Evolutionary conservation across 2,329 filamentous ascomycete species (phyloP).

Genomic region (Blumeria hordei): DNA sequence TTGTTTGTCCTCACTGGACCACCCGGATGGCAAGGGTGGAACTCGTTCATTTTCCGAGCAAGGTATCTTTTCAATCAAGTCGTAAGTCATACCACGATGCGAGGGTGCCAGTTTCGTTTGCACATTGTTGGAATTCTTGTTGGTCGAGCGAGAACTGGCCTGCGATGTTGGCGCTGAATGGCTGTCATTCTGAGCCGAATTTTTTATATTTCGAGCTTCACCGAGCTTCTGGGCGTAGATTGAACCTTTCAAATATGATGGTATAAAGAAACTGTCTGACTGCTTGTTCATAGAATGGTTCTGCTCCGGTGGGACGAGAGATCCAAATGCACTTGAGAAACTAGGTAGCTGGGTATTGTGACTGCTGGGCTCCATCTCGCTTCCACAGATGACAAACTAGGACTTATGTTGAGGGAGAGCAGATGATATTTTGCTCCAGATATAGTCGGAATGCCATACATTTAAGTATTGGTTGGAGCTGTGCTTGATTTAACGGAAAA

Average conservation of each 20-base stretch:
- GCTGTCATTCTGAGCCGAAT: slow-evolving; percentile 22
- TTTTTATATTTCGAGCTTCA: slow-evolving; percentile 39
- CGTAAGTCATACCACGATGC: slow-evolving; percentile 59
- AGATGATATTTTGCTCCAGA: slow-evolving; percentile 14
- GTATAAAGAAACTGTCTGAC: slow-evolving; percentile 42
- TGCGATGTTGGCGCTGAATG: slow-evolving; percentile 21
- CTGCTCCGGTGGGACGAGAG: slow-evolving; percentile 10
- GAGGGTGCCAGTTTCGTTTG: slow-evolving; percentile 32
- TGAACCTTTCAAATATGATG: slow-evolving; percentile 60
- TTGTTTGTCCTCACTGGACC: slow-evolving; percentile 61
- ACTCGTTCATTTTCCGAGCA: slow-evolving; percentile 34
- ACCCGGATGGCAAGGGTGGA: slow-evolving; percentile 52
- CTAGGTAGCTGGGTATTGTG: slow-evolving; percentile 13
- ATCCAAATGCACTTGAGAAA: slow-evolving; percentile 14
- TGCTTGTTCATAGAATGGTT: slow-evolving; percentile 7
- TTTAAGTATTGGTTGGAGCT: slow-evolving; percentile 11
- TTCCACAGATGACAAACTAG: slow-evolving; percentile 2
- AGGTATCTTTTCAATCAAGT: slow-evolving; percentile 56
- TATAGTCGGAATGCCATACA: slow-evolving; percentile 10
- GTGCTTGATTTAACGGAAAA: slow-evolving; percentile 33
- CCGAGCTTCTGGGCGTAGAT: slow-evolving; percentile 56
- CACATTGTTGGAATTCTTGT: slow-evolving; percentile 27
- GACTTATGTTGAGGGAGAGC: slow-evolving; percentile 9
- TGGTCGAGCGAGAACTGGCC: slow-evolving; percentile 25
- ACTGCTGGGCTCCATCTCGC: slow-evolving; percentile 5